A percentile compares a stretch with the other conserved stretches of the same genome.
phyloP scores from a whole-genome alignment of 257 asterid species.

The Ocimum tenuiflorum region DNA sequence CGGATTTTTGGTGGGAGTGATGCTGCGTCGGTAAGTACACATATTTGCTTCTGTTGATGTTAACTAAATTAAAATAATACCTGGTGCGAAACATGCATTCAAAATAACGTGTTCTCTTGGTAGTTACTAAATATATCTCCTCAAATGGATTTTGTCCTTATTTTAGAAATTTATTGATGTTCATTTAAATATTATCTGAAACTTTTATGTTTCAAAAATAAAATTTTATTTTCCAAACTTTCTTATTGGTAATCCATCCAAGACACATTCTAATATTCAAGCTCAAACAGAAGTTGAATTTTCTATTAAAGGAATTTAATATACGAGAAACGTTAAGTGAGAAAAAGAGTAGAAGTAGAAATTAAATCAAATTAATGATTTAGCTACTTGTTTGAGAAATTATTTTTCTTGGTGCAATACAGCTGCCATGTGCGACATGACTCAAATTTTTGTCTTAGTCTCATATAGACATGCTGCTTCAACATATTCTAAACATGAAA shows the following conservation, averaged over 20 bases:
- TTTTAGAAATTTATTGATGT: not conserved
- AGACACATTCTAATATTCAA: too few species aligned
- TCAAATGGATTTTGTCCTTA: not conserved
- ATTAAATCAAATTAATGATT: not conserved
- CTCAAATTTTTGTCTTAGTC: not conserved
- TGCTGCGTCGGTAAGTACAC: conserved; percentile 43
- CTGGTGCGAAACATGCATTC: not conserved
- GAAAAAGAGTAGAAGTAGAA: not conserved
- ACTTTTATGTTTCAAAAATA: not conserved
- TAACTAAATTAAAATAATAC: not conserved
- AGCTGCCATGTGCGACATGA: not conserved
- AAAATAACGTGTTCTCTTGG: not conserved
- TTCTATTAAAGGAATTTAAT: not conserved
- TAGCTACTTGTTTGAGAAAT: not conserved
- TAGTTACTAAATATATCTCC: too few species aligned
- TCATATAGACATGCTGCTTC: not conserved
- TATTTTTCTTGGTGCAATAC: not conserved
- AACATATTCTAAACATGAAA: not conserved
- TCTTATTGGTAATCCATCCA: not conserved
- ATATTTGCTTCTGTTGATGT: not conserved
- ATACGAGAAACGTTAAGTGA: not conserved
- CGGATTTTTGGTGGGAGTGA: conserved; percentile 76
- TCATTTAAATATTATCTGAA: not conserved
- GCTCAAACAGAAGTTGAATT: not conserved
- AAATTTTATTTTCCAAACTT: not conserved